These are phyloP conservation scores for Amanita molliuscula DNA, from an alignment of 768 basidiomycete genomes.

Conservation along the genomic window DNA sequence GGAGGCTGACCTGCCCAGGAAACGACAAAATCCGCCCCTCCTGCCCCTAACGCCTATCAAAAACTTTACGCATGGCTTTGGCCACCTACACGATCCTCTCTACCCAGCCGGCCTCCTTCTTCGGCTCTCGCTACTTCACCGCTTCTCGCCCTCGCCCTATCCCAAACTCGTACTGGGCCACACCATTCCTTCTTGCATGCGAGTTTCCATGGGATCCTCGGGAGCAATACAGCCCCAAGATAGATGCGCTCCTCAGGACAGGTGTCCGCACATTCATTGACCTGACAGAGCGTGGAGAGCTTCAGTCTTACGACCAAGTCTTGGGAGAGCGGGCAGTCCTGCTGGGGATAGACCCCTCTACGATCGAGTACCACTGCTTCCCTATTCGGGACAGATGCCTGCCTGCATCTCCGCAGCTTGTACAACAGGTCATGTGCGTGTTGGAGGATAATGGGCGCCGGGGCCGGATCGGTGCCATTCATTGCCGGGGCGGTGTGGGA, in stretches of 20 bases:
- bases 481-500: slow-evolving; percentile 74
- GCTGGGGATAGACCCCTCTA: slow-evolving; percentile 41
- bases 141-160: slow-evolving; percentile 37
- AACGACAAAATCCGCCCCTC: background rate
- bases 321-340: slow-evolving; percentile 42
- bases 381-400: slow-evolving; percentile 66
- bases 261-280: slow-evolving; percentile 79
- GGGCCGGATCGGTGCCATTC: slow-evolving; percentile 58
- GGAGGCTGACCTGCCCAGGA: background rate
- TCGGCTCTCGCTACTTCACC: background rate
- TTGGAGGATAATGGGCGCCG: slow-evolving; percentile 49
- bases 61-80: background rate
- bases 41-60: background rate
- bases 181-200: slow-evolving; percentile 61
- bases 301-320: slow-evolving; percentile 49
- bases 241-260: slow-evolving; percentile 60
- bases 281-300: slow-evolving; percentile 74
- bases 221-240: slow-evolving; percentile 48
- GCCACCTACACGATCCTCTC: background rate
- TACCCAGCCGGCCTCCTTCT: background rate
- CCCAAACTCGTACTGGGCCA: slow-evolving; percentile 84
- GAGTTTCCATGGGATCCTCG: slow-evolving; percentile 73
- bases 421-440: slow-evolving; percentile 48
- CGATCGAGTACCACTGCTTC: slow-evolving; percentile 70
- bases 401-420: slow-evolving; percentile 47